Evolutionary conservation across 192 early-diverging fungal genomes (phyloP).

Genomic region (Coemansia sp.): DNA sequence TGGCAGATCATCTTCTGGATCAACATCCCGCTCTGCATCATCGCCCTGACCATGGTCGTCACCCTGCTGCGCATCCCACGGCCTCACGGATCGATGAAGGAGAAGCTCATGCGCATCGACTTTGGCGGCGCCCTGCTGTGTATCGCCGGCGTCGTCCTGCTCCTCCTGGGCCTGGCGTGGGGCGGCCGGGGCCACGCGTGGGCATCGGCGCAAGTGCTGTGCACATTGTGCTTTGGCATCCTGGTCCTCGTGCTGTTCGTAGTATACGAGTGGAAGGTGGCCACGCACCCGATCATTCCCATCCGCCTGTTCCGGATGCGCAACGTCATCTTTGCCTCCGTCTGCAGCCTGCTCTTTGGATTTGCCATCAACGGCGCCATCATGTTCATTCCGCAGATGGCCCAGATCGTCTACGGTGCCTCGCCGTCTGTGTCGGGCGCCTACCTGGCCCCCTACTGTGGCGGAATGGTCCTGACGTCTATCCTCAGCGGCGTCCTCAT

Average conservation of each 20-base stretch:
- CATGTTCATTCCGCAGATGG: constrained; percentile 31
- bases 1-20: constrained; percentile 74
- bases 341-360: constrained; percentile 22
- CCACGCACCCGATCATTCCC: constrained; percentile 58
- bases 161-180: constrained; percentile 52
- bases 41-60: constrained; percentile 51
- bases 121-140: constrained; percentile 44
- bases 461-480: constrained; percentile 24
- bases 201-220: constrained; percentile 47
- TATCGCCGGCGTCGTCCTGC: constrained; percentile 30
- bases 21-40: constrained; percentile 64
- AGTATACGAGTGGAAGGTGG: constrained; percentile 52
- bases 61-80: constrained; percentile 58
- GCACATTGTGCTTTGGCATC: constrained; percentile 36
- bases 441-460: constrained; percentile 21
- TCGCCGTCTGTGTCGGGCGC: constrained; percentile 21
- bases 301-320: constrained; percentile 23
- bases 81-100: constrained; percentile 21
- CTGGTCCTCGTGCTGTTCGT: constrained; percentile 32
- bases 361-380: constrained; percentile 26
- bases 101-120: constrained; percentile 51
- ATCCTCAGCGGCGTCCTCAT: constrained; percentile 59
- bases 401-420: constrained; percentile 23
- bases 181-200: constrained; percentile 54
- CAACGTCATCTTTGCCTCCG: constrained; percentile 14